These are phyloP conservation scores for Aspergillus sp. DNA, from an alignment of 2,329 filamentous ascomycete genomes.

Conservation along the genomic window DNA sequence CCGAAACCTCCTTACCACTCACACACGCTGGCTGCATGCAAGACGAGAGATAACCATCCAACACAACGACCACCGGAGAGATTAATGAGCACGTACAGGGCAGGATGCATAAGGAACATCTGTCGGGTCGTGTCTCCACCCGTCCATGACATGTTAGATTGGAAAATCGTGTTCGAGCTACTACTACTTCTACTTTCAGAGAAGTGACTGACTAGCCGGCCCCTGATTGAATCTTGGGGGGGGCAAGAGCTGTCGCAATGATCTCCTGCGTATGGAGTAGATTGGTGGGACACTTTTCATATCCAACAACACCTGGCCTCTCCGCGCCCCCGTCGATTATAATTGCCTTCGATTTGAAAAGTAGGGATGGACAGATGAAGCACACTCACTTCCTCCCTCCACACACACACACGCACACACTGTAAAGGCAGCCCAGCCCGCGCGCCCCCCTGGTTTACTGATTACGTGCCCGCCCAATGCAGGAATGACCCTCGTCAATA, in stretches of 20 bases:
- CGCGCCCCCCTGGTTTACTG: background rate
- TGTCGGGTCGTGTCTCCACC: background rate
- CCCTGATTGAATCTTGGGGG: background rate
- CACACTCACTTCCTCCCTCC: too few relatives aligned
- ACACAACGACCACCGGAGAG: background rate
- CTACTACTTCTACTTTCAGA: background rate
- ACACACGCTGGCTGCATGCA: constrained; percentile 1
- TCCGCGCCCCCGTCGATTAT: background rate
- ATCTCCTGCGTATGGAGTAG: background rate
- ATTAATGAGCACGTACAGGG: constrained; percentile 1
- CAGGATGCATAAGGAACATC: constrained; percentile 1
- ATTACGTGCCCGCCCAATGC: background rate
- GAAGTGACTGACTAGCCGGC: background rate
- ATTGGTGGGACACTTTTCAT: background rate
- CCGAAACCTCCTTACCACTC: constrained; percentile 1
- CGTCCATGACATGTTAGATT: constrained; percentile 2
- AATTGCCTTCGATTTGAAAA: too few relatives aligned
- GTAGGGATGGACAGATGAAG: background rate
- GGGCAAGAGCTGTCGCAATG: background rate
- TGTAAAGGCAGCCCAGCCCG: too few relatives aligned
- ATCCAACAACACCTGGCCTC: background rate
- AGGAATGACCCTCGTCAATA: background rate
- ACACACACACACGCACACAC: too few relatives aligned
- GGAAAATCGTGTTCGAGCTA: background rate
- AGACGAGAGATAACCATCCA: background rate